Base-by-base conservation (phyloP, 2,329 filamentous ascomycete species). In the Colletotrichum camelliae region DNA sequence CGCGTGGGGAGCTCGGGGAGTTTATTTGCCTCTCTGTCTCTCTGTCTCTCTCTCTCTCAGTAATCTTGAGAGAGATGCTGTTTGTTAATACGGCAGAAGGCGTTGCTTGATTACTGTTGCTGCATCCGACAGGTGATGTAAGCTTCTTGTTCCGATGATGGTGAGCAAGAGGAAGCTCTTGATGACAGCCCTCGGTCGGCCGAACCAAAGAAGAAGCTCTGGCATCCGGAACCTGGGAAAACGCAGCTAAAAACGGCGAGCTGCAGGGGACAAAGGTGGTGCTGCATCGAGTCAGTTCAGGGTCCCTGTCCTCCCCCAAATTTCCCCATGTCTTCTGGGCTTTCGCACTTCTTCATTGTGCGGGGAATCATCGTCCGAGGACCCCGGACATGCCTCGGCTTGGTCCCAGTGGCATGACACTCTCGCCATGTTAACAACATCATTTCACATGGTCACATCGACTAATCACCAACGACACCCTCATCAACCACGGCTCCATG, bases 311-410 rank as follows among this genome's bases (percentile, higher is more conserved):
- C 43, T 39, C 39, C 21, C 24, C 16, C 33, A 43, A 70, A 52
- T 48, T 33, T 66, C 16, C 48, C 48, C 16, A 61, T 64, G 24
- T n/a, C 18, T 33, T 33, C 7, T 24, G 24, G 24, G 24, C 24
- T 33, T 18, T 37, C 1, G 24, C 21, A 27, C 10, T 43, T 57
- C 43, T 43, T 43, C 52, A 7, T 52, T 52, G 43, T 67, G 64
- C 64, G 73, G 60, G 62, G 57, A 68, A 21, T n/a, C 55, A 43
- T 43, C 39, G 43, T 73, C 73, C 73, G 70, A 68, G 43, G 27
- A 48, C 60, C 66, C 67, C 58, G 48, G 52, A 18, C 37, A 69
- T 76, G 74, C 70, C 74, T 76, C 74, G 74, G 74, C 58, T 66
- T 52, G 43, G 43, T 7, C 35, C 48, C 43, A 16, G 70, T 15